Evolutionary conservation across 2,329 filamentous ascomycete species (phyloP), one percentile per base, ranked within the genome.

Genomic region (Simplicillium aogashimaense): DNA sequence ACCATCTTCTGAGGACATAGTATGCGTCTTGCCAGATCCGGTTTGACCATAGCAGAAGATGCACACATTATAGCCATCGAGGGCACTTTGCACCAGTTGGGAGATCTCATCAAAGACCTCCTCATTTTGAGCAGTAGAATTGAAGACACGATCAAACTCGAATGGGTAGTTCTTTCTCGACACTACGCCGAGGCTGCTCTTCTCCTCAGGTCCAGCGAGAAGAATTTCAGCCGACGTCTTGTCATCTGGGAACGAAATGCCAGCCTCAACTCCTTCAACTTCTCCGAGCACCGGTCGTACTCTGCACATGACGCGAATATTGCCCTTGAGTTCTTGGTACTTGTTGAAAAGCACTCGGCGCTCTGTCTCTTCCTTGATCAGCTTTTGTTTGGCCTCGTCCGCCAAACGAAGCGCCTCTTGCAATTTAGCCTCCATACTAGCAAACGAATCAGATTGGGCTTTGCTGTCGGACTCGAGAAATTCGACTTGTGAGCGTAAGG

Each of bases 31-130:
- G 11, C 68, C 68, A 2, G 67, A 70, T 7, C 67, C 66, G 0
- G 68, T 98, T 61, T 98, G 92, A 34, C 92, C 92, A 56, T 98
- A 98, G 57, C 89, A 95, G 65, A 98, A 95, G 47, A 98, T 97
- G 62, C 90, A 97, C 38, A 98, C 92, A 51, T 97, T 98, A 67
- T 95, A 98, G 1, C 92, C 92, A 54, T 98, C 92, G 31, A 98
- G 72, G 0, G 94, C 92, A 50, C 86, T 94, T 62, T 98, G 92
- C 1, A 98, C 89, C 29, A 98, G 76, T 57, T 98, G 92, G 42
- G 87, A 94, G 56, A 97, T 97, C 57, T 98, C 92, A 41, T 86
- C 86, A 56, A 98, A 98, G 1, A 98, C 81, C 48, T 94, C 83
- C 14, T 78, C 71, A 56, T 98, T 98, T 49, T 82, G 75, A 2